phyloP scores from a whole-genome alignment of 2,329 filamentous ascomycete genomes.

The Falciphora oryzae region DNA sequence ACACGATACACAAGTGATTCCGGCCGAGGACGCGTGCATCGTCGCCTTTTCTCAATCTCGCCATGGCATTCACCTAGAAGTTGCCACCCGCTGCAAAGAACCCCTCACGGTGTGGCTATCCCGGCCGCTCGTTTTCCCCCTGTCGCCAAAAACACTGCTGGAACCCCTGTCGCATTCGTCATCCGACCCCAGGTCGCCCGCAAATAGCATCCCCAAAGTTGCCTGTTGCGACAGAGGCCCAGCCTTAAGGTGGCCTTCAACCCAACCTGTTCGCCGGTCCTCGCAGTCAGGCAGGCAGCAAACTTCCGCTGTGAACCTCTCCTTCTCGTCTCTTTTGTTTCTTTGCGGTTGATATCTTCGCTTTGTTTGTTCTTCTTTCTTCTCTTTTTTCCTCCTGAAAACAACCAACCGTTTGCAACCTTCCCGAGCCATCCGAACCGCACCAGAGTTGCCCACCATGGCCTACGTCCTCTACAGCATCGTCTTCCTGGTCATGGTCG shows the following conservation, averaged over 20 bases:
- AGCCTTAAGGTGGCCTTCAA: neutral
- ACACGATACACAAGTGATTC: neutral
- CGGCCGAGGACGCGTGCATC: neutral
- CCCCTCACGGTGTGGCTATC: neutral
- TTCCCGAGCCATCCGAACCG: conserved; percentile 2
- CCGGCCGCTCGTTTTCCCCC: neutral
- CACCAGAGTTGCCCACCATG: conserved; percentile 45
- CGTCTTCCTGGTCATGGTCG: conserved; percentile 63
- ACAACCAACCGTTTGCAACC: conserved; percentile 4
- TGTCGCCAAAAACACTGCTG: neutral
- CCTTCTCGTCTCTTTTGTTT: neutral
- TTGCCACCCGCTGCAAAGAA: neutral
- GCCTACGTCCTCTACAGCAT: conserved; percentile 74
- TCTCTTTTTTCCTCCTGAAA: conserved; percentile 5
- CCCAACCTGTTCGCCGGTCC: neutral
- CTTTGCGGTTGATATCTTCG: conserved; percentile 7
- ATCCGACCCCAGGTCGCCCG: conserved; percentile 6
- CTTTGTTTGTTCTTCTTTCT: conserved; percentile 15
- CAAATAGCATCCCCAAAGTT: neutral
- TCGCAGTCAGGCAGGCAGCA: neutral
- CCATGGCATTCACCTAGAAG: neutral
- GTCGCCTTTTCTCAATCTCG: neutral
- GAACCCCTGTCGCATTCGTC: conserved; percentile 7
- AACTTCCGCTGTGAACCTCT: neutral
- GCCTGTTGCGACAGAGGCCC: neutral